Base-by-base conservation (phyloP, 257 asterid species). In the Solanum pimpinellifolium region DNA sequence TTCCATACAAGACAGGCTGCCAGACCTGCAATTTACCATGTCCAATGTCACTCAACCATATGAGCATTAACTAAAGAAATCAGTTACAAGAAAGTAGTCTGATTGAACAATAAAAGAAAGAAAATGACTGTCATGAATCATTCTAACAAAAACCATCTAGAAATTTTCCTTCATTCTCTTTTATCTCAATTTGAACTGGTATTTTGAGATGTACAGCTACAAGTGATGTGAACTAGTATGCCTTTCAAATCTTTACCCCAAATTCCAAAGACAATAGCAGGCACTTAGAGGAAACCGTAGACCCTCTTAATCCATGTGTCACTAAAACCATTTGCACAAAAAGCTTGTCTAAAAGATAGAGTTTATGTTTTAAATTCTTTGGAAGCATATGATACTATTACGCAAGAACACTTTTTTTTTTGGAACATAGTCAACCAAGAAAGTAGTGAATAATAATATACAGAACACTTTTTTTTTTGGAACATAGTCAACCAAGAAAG, bases 1-100 rank as follows among this genome's bases (percentile, higher is more conserved):
- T 96, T 96, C 97, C 97, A 96, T 60, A 92, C 44, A 87, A 96
- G 98, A 85, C 99, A 96, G 74, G 44, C 90, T 33, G 89, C 66
- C 76, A 95, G 60, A 83, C 99, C 99, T 96, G 95, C 89, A 94
- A 81, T 52, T 68, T 80, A 88, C 59, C 88, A 83, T 39, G 86
- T 84, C 70, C 83, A 90, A 86, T 23, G 35, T 72, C 39, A 86
- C 41, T 62, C 84, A 70, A 86, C 52, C 85, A 47, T 29, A 47
- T 29, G 68, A 80, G 85, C 85, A 47, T 27, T 18, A 80, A 9
- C 62, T 80, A 47, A 20, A 81, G 11, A 81, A 49, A 80, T 25
- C 16, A 29, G 44, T 11, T 46, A 29, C 41, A 80, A 80, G 18
- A 49, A 80, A 80, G 27, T 16, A 80, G 68, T 80, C 29, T 31